phyloP scores from a whole-genome alignment of 805 yeast genomes.

The Ogataea henricii region DNA sequence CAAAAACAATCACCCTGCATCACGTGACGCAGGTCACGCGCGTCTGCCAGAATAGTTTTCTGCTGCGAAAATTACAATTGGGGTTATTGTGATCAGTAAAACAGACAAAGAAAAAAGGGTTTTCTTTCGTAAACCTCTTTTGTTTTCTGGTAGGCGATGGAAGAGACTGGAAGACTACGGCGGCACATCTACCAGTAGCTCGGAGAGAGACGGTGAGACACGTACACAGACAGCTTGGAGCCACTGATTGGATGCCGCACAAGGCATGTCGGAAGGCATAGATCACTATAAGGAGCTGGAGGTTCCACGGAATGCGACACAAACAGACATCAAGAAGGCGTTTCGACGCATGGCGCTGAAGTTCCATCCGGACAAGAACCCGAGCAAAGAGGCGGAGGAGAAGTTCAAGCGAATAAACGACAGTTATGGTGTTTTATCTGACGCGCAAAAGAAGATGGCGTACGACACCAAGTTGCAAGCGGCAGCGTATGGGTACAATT shows the following conservation, averaged over 20 bases:
- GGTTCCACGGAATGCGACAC: slow-evolving; percentile 54
- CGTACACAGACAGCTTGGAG: background rate
- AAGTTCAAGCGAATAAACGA: slow-evolving; percentile 88
- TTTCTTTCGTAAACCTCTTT: background rate
- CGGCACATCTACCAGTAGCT: no score
- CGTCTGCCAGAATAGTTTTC: background rate
- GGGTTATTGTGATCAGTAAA: background rate
- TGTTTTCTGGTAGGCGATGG: background rate
- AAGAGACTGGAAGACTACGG: no score
- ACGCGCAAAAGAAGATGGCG: slow-evolving; percentile 56
- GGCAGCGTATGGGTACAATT: slow-evolving; percentile 4
- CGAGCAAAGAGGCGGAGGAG: slow-evolving; percentile 59
- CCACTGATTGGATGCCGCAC: background rate
- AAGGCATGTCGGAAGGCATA: slow-evolving; percentile 7
- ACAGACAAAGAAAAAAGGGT: background rate
- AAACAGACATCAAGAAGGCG: slow-evolving; percentile 70
- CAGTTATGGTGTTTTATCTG: slow-evolving; percentile 80
- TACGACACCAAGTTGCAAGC: slow-evolving; percentile 48
- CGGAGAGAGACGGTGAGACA: no score
- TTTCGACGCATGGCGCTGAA: slow-evolving; percentile 72
- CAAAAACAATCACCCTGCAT: background rate
- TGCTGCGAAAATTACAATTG: background rate
- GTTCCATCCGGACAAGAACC: slow-evolving; percentile 83
- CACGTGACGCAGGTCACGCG: background rate
- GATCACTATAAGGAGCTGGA: slow-evolving; percentile 65